Percentiles rank a stretch among this genome's conserved stretches.
Conservation (phyloP, 805 yeast genomes). For the Metschnikowia kofuensis region DNA sequence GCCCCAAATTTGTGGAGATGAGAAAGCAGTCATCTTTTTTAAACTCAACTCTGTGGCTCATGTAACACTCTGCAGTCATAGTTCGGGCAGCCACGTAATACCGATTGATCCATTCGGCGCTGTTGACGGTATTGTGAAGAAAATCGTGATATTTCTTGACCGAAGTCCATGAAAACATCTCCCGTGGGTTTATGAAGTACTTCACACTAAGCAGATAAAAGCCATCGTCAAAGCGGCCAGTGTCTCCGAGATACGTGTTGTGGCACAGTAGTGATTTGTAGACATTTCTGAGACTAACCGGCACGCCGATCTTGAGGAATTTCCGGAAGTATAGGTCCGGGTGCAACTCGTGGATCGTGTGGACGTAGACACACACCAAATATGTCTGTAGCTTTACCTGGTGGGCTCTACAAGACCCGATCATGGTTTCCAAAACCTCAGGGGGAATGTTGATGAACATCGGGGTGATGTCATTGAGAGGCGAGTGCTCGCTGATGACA, state of each 20-base stretch:
- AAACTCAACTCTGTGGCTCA: constrained; percentile 2
- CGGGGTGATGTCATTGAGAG: constrained; percentile 3
- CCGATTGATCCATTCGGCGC: constrained; percentile 7
- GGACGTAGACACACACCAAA: constrained; percentile 5
- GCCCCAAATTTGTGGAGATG: constrained; percentile 8
- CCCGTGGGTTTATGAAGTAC: constrained; percentile 6
- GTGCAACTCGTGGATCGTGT: constrained; percentile 6
- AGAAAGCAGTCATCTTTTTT: constrained; percentile 8
- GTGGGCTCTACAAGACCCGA: constrained; percentile 3
- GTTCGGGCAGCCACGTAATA: constrained; percentile 8
- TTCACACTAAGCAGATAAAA: constrained; percentile 5
- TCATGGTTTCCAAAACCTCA: not conserved
- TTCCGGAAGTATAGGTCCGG: constrained; percentile 5
- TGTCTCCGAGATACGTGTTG: constrained; percentile 4
- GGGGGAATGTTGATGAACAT: constrained; percentile 6
- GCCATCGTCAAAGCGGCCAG: constrained; percentile 9
- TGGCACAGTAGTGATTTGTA: constrained; percentile 3
- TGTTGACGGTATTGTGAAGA: constrained; percentile 7
- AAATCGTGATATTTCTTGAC: constrained; percentile 8
- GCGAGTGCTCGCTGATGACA: constrained; percentile 5
- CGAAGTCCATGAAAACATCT: constrained; percentile 7
- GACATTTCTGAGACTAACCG: constrained; percentile 9
- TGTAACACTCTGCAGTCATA: constrained; percentile 8
- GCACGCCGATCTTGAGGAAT: constrained; percentile 7
- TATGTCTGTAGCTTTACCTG: constrained; percentile 8